These are phyloP conservation scores for Solanum phureja DNA, from an alignment of 257 asterid genomes.

Conservation along the genomic window DNA sequence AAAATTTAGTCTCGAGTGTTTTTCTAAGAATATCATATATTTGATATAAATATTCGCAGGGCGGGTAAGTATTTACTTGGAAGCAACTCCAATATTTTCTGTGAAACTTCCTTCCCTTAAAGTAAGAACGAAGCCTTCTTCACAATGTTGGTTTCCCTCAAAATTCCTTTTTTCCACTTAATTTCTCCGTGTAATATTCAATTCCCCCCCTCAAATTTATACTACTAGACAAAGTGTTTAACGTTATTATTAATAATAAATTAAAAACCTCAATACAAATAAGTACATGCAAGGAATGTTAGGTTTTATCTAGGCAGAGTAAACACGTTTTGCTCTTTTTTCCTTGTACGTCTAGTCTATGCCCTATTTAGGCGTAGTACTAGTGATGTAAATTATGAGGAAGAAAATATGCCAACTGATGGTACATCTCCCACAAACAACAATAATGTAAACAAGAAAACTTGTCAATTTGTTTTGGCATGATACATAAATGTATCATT, in stretches of 20 bases:
- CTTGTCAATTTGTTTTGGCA: neutral
- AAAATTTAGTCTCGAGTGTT: too few species aligned
- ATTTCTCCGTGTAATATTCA: too few species aligned
- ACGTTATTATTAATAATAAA: too few species aligned
- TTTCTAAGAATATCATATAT: neutral
- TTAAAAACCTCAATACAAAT: too few species aligned
- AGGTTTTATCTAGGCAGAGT: too few species aligned
- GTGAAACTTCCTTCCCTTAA: neutral
- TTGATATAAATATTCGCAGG: too few species aligned
- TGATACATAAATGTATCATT: too few species aligned
- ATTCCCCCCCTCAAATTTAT: too few species aligned
- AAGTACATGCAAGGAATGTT: too few species aligned
- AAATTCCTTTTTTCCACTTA: too few species aligned
- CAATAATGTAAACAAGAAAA: neutral
- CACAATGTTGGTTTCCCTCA: neutral
- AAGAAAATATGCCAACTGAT: neutral
- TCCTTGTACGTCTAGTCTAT: neutral
- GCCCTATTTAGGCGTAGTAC: neutral
- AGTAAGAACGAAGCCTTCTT: too few species aligned
- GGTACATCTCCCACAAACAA: neutral
- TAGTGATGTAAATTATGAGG: neutral
- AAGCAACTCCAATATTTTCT: neutral
- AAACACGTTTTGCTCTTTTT: neutral
- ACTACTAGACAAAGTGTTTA: too few species aligned
- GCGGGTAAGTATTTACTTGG: neutral